phyloP scores from a whole-genome alignment of 2,329 filamentous ascomycete genomes.

The Colletotrichum zoysiae region DNA sequence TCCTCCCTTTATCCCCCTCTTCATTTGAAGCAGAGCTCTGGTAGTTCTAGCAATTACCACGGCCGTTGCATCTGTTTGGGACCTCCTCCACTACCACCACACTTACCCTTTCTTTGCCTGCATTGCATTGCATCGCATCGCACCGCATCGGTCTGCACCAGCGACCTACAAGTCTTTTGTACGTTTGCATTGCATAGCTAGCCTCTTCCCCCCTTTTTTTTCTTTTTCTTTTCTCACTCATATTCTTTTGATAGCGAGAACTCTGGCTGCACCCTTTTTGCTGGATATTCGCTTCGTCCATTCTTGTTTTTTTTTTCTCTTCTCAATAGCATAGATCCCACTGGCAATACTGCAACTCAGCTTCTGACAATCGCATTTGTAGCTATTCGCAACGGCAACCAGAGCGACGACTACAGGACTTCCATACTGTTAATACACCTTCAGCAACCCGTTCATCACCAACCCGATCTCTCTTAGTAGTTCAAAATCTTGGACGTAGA shows the following conservation, averaged over 20 bases:
- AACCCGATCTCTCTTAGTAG: background rate
- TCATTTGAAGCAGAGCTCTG: conserved; percentile 60
- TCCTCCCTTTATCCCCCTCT: conserved; percentile 38
- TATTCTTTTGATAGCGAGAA: background rate
- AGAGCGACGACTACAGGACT: background rate
- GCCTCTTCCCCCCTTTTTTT: background rate
- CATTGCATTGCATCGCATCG: conserved; percentile 40
- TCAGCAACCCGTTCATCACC: background rate
- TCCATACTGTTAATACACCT: conserved; percentile 22
- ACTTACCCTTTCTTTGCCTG: conserved; percentile 35
- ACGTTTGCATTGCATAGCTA: background rate
- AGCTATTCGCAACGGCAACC: background rate
- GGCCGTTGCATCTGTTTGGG: conserved; percentile 48
- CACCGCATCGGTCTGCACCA: conserved; percentile 21
- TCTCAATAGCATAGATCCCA: background rate
- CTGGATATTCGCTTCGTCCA: background rate
- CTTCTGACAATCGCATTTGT: too few species aligned
- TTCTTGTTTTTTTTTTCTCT: background rate
- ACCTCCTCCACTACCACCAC: conserved; percentile 35
- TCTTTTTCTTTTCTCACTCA: background rate
- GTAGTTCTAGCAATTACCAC: conserved; percentile 55
- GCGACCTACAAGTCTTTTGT: background rate
- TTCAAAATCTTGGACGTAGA: conserved; percentile 28
- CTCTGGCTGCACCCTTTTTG: background rate
- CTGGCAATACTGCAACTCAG: too few species aligned